Conservation (phyloP, 2,329 filamentous ascomycete genomes). For the Colletotrichum coccodes region DNA sequence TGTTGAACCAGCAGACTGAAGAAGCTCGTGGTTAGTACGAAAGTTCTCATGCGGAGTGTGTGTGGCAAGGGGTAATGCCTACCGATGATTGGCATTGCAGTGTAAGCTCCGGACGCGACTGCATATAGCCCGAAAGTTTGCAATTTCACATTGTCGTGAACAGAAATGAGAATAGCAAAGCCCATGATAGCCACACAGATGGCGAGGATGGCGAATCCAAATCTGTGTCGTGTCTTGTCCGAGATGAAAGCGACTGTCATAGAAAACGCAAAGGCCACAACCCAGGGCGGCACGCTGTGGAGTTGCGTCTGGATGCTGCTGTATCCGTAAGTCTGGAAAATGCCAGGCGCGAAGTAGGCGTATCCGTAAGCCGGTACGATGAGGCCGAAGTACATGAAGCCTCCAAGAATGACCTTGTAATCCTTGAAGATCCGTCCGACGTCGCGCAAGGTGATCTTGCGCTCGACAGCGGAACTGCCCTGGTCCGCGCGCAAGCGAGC, state of each 20-base stretch:
- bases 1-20: conserved; percentile 80
- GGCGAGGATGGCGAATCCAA: conserved; percentile 75
- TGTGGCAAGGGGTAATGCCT: background rate
- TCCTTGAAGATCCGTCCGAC: conserved; percentile 75
- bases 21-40: background rate
- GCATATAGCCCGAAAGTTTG: conserved; percentile 87
- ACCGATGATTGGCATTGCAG: conserved; percentile 84
- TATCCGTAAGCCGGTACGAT: conserved; percentile 83
- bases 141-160: conserved; percentile 73
- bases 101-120: conserved; percentile 82
- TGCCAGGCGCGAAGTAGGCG: conserved; percentile 80
- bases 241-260: conserved; percentile 80
- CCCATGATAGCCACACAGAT: conserved; percentile 77
- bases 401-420: conserved; percentile 77
- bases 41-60: no score
- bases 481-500: conserved; percentile 75
- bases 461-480: conserved; percentile 72
- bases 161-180: conserved; percentile 77
- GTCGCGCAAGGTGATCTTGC: conserved; percentile 67
- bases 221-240: conserved; percentile 78
- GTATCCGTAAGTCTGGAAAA: conserved; percentile 76
- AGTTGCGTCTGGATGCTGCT: conserved; percentile 66
- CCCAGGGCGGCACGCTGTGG: conserved; percentile 68
- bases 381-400: conserved; percentile 84
- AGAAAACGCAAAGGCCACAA: conserved; percentile 79